These are phyloP conservation scores for Russula compacta DNA, from an alignment of 768 basidiomycete genomes.

Conservation along the genomic window DNA sequence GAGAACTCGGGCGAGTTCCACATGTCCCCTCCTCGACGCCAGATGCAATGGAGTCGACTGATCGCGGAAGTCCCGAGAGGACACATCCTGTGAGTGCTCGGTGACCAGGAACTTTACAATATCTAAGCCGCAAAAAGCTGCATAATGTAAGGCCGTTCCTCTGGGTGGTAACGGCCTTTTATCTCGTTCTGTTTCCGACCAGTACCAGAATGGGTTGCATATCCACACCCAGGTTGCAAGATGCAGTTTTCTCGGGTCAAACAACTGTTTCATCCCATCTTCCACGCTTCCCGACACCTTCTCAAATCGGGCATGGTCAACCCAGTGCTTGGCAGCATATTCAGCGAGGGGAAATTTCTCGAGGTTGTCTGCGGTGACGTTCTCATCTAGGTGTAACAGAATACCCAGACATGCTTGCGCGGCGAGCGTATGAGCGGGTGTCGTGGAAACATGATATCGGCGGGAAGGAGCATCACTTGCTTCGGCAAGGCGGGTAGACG, in stretches of 20 bases:
- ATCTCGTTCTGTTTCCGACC: not conserved
- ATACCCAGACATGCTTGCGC: not conserved
- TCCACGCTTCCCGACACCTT: not conserved
- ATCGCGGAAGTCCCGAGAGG: not conserved
- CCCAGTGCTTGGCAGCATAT: not conserved
- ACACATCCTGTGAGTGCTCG: not conserved
- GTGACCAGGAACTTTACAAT: not conserved
- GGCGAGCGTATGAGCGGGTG: not conserved
- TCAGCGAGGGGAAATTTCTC: not conserved
- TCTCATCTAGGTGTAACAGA: not conserved
- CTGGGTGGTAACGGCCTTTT: not conserved
- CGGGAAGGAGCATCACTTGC: not conserved
- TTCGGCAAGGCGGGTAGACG: not conserved
- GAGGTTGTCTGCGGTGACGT: not conserved
- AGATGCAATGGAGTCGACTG: not conserved
- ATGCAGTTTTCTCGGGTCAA: not conserved
- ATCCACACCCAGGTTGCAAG: not conserved
- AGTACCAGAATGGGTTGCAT: not conserved
- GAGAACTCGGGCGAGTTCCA: not conserved
- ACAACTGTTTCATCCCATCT: not conserved
- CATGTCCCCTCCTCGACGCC: not conserved
- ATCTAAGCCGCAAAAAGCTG: not conserved
- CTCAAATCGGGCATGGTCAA: not conserved
- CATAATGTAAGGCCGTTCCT: not conserved
- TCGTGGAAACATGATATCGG: not conserved